These are phyloP conservation scores for Microdochium nivale DNA, from an alignment of 2,329 filamentous ascomycete species.

Conservation along the genomic window DNA sequence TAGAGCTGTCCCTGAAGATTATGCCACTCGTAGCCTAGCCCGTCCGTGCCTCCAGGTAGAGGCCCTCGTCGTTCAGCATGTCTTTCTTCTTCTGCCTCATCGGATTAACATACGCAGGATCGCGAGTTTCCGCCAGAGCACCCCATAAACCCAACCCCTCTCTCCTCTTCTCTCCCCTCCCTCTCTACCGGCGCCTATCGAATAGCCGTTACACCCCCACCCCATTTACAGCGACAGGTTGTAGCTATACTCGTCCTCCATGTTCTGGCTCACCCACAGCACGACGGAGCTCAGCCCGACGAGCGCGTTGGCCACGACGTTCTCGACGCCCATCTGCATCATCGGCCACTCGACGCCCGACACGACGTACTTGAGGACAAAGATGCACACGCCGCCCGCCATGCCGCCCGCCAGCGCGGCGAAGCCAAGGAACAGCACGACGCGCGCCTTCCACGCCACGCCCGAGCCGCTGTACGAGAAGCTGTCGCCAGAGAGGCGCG, in stretches of 20 bases:
- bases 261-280: slow-evolving; percentile 62
- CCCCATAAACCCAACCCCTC: no score
- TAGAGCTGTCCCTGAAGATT: no score
- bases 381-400: slow-evolving; percentile 60
- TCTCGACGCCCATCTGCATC: slow-evolving; percentile 56
- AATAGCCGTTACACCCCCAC: no score
- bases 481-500: slow-evolving; percentile 53
- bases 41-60: no score
- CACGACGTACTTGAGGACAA: slow-evolving; percentile 58
- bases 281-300: slow-evolving; percentile 56
- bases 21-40: no score
- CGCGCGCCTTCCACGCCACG: slow-evolving; percentile 60
- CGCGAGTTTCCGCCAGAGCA: no score
- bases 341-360: slow-evolving; percentile 49
- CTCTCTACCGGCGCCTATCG: no score
- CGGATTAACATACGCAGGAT: no score
- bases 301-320: slow-evolving; percentile 55
- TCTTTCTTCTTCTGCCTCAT: no score
- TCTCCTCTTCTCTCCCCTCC: no score
- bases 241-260: slow-evolving; percentile 65
- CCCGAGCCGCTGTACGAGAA: slow-evolving; percentile 54
- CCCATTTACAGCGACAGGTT: slow-evolving; percentile 47
- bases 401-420: slow-evolving; percentile 57
- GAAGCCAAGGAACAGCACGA: slow-evolving; percentile 60
- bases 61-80: no score